These are phyloP conservation scores for Tolypocladium album DNA, from an alignment of 2,329 filamentous ascomycete species.

Conservation along the genomic window DNA sequence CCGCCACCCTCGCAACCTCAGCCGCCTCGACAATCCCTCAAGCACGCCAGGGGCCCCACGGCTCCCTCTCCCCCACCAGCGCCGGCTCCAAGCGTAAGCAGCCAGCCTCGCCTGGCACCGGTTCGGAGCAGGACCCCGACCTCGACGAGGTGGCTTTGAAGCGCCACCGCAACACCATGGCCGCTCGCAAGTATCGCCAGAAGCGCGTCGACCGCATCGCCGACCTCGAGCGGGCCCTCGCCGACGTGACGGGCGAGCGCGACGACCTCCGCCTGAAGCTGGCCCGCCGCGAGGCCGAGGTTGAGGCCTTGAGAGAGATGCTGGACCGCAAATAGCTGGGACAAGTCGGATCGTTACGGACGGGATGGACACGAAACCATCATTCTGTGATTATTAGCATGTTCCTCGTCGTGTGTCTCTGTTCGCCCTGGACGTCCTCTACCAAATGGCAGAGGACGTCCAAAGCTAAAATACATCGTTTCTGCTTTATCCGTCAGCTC, in stretches of 20 bases:
- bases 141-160: slow-evolving; percentile 31
- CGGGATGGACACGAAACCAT: neutral
- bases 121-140: slow-evolving; percentile 5
- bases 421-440: neutral
- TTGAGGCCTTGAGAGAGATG: slow-evolving; percentile 46
- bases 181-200: slow-evolving; percentile 62
- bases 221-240: slow-evolving; percentile 49
- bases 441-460: too few relatives aligned
- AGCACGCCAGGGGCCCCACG: neutral
- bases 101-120: neutral
- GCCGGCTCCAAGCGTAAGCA: slow-evolving; percentile 9
- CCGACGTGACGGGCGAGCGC: slow-evolving; percentile 47
- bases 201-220: slow-evolving; percentile 57
- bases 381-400: neutral
- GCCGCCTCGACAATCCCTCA: neutral
- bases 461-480: neutral
- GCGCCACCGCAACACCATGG: slow-evolving; percentile 58
- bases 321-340: slow-evolving; percentile 18
- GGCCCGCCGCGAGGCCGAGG: slow-evolving; percentile 55
- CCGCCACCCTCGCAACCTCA: neutral
- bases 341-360: neutral
- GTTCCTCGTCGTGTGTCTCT: neutral
- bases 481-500: neutral
- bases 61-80: slow-evolving; percentile 4
- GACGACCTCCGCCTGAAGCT: slow-evolving; percentile 53